Evolutionary conservation across 257 asterid genomes (phyloP).

Genomic region (Ballota nigra): DNA sequence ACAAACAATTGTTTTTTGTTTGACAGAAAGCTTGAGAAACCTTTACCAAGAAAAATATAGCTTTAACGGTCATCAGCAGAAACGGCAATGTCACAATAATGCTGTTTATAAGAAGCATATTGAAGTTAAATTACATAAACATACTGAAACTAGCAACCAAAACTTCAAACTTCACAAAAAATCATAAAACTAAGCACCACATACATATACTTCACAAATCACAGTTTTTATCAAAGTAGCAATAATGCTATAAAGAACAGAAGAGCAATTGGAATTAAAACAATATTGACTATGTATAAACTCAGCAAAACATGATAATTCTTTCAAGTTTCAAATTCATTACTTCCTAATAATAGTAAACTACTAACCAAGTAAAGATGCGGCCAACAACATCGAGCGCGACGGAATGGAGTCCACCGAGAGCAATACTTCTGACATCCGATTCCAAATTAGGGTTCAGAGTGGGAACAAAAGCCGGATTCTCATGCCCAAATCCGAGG

Average conservation of each 20-base stretch:
- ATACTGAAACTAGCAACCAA: not conserved
- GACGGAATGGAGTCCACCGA: slow-evolving; percentile 91
- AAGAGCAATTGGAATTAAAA: not conserved
- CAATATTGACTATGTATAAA: not conserved
- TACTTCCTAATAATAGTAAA: not conserved
- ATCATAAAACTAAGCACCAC: not conserved
- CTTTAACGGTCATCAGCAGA: not conserved
- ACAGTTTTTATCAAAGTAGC: not conserved
- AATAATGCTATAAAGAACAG: not conserved
- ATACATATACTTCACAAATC: not conserved
- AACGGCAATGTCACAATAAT: not conserved
- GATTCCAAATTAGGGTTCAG: slow-evolving; percentile 47
- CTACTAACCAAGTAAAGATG: slow-evolving; percentile 82
- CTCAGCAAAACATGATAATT: not conserved
- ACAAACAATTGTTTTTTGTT: no score
- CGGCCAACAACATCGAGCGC: slow-evolving; percentile 77
- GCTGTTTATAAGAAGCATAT: not conserved
- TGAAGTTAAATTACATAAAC: not conserved
- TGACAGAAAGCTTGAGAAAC: not conserved
- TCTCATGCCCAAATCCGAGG: slow-evolving; percentile 84
- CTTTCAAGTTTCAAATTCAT: not conserved
- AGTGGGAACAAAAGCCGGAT: slow-evolving; percentile 68
- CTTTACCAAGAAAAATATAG: not conserved
- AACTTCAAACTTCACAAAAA: not conserved
- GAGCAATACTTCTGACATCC: slow-evolving; percentile 49